Conservation (phyloP, 192 early-diverging fungal genomes). For the Geosiphon pyriformis region DNA sequence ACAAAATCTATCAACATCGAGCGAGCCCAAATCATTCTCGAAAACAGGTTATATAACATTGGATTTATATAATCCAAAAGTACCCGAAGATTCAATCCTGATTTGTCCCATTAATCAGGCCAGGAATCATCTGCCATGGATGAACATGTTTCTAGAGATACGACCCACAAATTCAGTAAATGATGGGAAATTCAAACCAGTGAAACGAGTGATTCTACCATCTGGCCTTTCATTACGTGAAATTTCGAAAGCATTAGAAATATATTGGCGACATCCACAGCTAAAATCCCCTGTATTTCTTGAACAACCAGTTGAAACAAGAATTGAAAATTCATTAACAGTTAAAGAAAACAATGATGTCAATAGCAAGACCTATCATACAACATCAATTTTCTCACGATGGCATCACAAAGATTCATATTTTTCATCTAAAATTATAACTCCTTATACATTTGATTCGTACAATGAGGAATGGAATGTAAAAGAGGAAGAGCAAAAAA, state of each 20-base stretch:
- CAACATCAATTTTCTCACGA: background rate
- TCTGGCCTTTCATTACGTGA: constrained; percentile 12
- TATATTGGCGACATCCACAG: constrained; percentile 3
- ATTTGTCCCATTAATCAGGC: constrained; percentile 12
- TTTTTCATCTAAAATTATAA: constrained; percentile 7
- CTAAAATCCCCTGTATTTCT: background rate
- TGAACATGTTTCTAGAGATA: constrained; percentile 15
- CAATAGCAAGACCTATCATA: background rate
- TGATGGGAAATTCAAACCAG: constrained; percentile 8
- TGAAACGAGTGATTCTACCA: constrained; percentile 5
- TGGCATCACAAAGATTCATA: background rate
- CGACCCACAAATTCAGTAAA: background rate
- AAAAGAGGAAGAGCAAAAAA: background rate
- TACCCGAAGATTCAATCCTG: background rate
- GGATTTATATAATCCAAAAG: constrained; percentile 5
- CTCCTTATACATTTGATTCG: constrained; percentile 10
- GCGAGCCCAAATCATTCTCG: background rate
- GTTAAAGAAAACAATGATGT: background rate
- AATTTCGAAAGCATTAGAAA: constrained; percentile 16
- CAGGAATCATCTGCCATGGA: constrained; percentile 14
- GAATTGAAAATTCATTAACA: too few relatives aligned
- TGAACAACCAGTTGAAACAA: background rate
- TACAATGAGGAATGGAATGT: too few relatives aligned
- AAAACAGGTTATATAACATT: background rate
- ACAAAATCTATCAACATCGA: background rate